These are phyloP conservation scores for Silene uniflora DNA, from an alignment of 148 eudicot genomes.

Conservation along the genomic window DNA sequence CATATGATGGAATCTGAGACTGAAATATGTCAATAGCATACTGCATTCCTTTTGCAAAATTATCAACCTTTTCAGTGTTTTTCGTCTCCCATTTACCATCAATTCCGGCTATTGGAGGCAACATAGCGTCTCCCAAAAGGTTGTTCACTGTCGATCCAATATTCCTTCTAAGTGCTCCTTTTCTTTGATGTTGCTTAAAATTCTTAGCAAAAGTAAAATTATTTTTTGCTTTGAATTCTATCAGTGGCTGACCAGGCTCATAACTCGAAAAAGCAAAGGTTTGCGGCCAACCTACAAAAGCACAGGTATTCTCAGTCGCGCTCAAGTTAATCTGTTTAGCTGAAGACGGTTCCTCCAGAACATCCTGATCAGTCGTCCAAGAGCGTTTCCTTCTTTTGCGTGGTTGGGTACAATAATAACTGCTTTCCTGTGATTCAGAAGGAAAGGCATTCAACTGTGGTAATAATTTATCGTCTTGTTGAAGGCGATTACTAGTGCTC, in stretches of 20 bases:
- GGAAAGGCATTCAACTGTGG: neutral
- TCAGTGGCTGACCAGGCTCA: neutral
- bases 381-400: constrained; percentile 1
- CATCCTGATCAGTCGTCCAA: constrained; percentile 6
- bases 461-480: neutral
- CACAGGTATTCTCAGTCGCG: neutral
- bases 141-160: neutral
- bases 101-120: neutral
- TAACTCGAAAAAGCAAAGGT: constrained; percentile 4
- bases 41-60: constrained; percentile 38
- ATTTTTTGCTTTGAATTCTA: constrained; percentile 4
- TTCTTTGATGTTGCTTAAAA: no score
- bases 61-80: constrained; percentile 5
- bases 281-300: neutral
- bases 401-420: constrained; percentile 23
- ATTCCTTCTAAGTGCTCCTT: neutral
- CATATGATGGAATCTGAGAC: constrained; percentile 38
- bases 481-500: neutral
- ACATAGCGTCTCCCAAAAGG: neutral
- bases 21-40: constrained; percentile 46
- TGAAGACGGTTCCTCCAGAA: constrained; percentile 2
- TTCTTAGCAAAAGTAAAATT: no score
- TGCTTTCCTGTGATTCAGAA: constrained; percentile 4
- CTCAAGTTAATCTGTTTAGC: neutral
- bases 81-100: constrained; percentile 10